Percentiles rank a stretch among this genome's conserved stretches.
Conservation (phyloP, 208 protist genomes). For the Tritrichomonas foetus region DNA sequence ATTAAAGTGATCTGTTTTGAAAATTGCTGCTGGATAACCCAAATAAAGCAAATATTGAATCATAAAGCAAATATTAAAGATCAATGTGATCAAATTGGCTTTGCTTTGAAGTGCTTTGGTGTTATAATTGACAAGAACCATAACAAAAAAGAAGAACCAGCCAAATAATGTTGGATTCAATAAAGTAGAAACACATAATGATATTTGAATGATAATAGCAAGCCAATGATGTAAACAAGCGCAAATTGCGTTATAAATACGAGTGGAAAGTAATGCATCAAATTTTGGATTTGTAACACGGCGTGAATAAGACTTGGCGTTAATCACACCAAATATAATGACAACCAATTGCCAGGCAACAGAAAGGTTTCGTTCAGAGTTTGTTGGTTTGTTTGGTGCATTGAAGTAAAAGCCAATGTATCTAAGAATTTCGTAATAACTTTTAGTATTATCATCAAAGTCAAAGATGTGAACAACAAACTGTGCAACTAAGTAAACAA, state of each 20-base stretch:
- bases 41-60: neutral
- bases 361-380: neutral
- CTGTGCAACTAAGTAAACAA: neutral
- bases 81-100: neutral
- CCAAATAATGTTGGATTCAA: constrained; percentile 29
- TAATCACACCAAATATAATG: neutral
- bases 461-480: neutral
- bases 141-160: neutral
- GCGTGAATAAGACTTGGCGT: neutral
- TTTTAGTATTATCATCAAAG: neutral
- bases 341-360: neutral
- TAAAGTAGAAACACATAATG: neutral
- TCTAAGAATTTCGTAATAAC: too few species aligned
- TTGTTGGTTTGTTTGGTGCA: neutral
- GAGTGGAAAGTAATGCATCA: neutral
- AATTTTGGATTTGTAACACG: neutral
- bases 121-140: neutral
- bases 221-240: neutral
- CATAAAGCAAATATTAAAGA: constrained; percentile 34
- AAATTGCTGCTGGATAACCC: neutral
- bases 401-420: neutral
- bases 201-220: neutral
- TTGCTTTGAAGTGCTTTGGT: neutral
- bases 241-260: constrained; percentile 9
- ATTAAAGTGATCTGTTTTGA: neutral